A percentile compares a stretch with the other conserved stretches of the same genome.
Conservation (phyloP, 2,329 filamentous ascomycete species). For the Alternaria sp. region DNA sequence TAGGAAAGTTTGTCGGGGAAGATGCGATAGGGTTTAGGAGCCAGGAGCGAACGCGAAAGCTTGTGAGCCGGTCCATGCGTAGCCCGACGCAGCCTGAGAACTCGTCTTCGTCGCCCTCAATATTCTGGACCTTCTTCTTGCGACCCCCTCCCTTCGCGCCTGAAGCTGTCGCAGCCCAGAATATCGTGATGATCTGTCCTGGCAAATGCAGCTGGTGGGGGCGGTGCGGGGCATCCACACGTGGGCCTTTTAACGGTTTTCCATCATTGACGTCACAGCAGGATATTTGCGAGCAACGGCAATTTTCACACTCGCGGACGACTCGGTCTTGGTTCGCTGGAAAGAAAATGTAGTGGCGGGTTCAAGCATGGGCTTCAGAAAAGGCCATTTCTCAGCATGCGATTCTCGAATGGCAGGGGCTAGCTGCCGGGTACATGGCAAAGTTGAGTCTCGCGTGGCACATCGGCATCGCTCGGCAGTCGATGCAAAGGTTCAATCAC, state of each 20-base stretch:
- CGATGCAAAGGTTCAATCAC: constrained; percentile 17
- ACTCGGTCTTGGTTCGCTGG: not conserved
- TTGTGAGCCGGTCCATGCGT: not conserved
- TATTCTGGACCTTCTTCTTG: not conserved
- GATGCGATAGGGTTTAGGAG: not conserved
- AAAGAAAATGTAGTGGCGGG: not conserved
- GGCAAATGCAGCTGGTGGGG: not conserved
- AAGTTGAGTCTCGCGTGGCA: constrained; percentile 26
- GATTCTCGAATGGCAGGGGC: constrained; percentile 25
- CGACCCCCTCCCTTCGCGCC: not conserved
- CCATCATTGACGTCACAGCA: constrained; percentile 8
- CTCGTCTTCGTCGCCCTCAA: not conserved
- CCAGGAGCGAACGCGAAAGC: not conserved
- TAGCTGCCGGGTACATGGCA: constrained; percentile 23
- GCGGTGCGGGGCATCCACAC: constrained; percentile 7
- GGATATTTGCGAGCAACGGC: not conserved
- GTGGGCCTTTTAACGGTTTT: constrained; percentile 1
- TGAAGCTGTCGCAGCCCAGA: not conserved
- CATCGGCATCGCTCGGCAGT: constrained; percentile 27
- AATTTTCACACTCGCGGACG: not conserved
- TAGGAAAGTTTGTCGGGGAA: not conserved
- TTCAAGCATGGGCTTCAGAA: not conserved
- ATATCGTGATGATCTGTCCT: not conserved
- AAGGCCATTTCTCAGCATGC: constrained; percentile 32
- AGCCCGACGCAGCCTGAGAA: not conserved